phyloP scores from a whole-genome alignment of 1,139 yeast species.

The Dujonia santamariae region DNA sequence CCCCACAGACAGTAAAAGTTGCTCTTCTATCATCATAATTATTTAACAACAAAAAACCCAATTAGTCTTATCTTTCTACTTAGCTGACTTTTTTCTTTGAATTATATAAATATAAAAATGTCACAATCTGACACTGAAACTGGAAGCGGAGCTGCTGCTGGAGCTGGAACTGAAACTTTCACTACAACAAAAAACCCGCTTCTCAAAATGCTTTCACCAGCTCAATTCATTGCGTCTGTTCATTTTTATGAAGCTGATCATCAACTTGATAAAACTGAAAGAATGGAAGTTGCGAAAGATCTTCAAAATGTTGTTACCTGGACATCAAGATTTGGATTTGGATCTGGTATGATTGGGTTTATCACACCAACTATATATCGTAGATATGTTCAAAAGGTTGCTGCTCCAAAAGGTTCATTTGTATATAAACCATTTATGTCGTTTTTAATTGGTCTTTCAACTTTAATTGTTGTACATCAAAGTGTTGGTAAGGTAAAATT shows the following conservation, averaged over 20 bases:
- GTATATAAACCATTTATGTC: conserved; percentile 34
- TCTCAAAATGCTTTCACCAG: conserved; percentile 26
- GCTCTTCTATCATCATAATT: too few relatives aligned
- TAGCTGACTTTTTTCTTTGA: too few relatives aligned
- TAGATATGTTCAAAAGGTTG: conserved; percentile 5
- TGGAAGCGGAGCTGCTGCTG: too few relatives aligned
- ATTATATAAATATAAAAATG: too few relatives aligned
- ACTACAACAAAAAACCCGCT: too few relatives aligned
- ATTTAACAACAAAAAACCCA: too few relatives aligned
- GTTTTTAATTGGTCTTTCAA: conserved; percentile 27
- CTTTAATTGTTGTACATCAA: conserved; percentile 26
- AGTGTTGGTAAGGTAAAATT: conserved; percentile 24
- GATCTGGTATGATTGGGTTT: conserved; percentile 22
- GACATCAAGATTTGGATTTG: conserved; percentile 26
- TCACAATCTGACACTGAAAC: too few relatives aligned
- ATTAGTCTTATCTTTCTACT: too few relatives aligned
- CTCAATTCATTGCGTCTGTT: conserved; percentile 37
- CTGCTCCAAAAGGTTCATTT: conserved; percentile 7
- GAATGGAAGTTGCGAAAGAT: conserved; percentile 29
- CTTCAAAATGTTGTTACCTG: conserved; percentile 24
- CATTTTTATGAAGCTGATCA: conserved; percentile 44
- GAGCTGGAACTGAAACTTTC: too few relatives aligned
- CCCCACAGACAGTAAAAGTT: too few relatives aligned
- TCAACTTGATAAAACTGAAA: conserved; percentile 26
- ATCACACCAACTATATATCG: conserved; percentile 24